Conservation (phyloP, 257 asterid genomes). For the Striga asiatica region DNA sequence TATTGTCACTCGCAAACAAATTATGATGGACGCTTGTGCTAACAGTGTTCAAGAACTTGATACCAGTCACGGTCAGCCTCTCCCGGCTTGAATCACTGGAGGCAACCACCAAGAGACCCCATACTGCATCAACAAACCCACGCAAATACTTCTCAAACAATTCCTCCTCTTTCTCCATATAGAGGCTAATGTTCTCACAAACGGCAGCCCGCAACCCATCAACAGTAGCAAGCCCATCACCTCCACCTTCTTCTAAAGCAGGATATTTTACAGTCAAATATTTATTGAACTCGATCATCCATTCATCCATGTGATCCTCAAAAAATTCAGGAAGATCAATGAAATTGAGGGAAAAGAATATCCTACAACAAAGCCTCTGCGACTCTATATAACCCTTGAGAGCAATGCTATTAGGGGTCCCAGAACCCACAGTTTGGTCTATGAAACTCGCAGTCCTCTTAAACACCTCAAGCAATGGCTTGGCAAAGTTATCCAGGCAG, state of each 20-base stretch:
- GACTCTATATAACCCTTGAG: constrained; percentile 65
- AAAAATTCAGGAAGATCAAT: constrained; percentile 75
- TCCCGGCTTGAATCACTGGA: constrained; percentile 62
- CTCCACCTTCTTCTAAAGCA: constrained; percentile 59
- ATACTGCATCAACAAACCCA: constrained; percentile 79
- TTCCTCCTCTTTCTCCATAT: constrained; percentile 81
- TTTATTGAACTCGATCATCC: constrained; percentile 81
- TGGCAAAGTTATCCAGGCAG: constrained; percentile 73
- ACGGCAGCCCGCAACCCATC: constrained; percentile 77
- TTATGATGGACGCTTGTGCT: constrained; percentile 72
- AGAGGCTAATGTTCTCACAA: constrained; percentile 80
- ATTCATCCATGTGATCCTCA: constrained; percentile 80
- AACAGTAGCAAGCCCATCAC: constrained; percentile 68
- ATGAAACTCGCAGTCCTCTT: constrained; percentile 43
- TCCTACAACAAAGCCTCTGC: constrained; percentile 83
- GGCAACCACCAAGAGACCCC: constrained; percentile 66
- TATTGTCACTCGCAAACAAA: constrained; percentile 63
- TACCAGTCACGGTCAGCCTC: constrained; percentile 78
- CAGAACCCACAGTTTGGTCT: constrained; percentile 40
- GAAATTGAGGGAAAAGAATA: constrained; percentile 66
- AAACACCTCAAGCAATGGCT: constrained; percentile 59
- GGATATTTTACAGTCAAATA: constrained; percentile 50
- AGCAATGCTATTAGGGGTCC: constrained; percentile 28
- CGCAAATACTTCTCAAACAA: constrained; percentile 52
- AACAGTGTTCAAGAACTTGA: constrained; percentile 71